These are phyloP conservation scores for Zygosaccharomyces bailii DNA, from an alignment of 805 yeast genomes.

Conservation along the genomic window DNA sequence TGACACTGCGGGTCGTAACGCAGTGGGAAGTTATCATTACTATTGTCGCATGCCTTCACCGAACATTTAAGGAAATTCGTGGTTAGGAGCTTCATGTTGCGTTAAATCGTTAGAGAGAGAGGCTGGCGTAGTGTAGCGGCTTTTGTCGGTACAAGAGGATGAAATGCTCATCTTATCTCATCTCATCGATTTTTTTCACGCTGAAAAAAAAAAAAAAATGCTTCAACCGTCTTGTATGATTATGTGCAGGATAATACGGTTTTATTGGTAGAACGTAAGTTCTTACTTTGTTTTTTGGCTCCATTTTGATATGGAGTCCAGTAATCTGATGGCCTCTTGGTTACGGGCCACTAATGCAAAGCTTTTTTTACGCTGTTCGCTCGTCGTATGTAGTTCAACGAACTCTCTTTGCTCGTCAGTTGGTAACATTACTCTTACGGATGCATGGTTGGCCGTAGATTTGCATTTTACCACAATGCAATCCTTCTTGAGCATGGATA, in stretches of 20 bases:
- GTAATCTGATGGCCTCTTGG: conserved; percentile 16
- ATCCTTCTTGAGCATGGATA: conserved; percentile 29
- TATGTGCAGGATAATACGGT: conserved; percentile 1
- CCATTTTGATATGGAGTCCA: conserved; percentile 19
- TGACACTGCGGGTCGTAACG: conserved; percentile 58
- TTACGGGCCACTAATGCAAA: conserved; percentile 19
- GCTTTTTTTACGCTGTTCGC: conserved; percentile 16
- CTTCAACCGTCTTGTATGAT: background rate
- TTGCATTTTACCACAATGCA: conserved; percentile 17
- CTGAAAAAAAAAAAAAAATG: background rate
- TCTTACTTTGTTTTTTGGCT: background rate
- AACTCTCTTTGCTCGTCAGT: conserved; percentile 11
- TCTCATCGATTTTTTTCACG: conserved; percentile 1
- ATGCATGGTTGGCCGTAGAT: background rate
- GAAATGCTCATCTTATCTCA: background rate
- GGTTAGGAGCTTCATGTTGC: conserved; percentile 96
- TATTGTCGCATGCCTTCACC: conserved; percentile 70
- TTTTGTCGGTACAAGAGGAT: background rate
- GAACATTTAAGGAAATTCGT: conserved; percentile 96
- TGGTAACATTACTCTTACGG: conserved; percentile 20
- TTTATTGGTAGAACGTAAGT: background rate
- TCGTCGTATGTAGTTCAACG: conserved; percentile 4
- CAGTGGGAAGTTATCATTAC: conserved; percentile 78
- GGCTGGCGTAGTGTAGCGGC: background rate
- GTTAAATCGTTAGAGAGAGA: too few species aligned